Conservation (phyloP, 345 rosid species). For the Turnera subulata region DNA sequence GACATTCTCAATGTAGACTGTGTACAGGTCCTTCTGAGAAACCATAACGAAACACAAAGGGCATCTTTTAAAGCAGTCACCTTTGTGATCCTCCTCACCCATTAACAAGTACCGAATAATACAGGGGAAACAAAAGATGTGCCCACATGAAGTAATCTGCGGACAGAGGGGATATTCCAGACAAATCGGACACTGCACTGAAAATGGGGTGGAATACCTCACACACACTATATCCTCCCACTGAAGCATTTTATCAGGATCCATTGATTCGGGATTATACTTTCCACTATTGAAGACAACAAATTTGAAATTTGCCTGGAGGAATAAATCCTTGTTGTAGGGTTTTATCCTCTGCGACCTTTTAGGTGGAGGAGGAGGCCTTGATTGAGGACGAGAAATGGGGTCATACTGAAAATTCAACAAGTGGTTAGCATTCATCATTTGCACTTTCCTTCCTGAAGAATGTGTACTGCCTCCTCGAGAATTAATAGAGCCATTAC, state of each 20-base stretch:
- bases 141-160: constrained; percentile 96
- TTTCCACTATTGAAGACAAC: constrained; percentile 76
- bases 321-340: constrained; percentile 84
- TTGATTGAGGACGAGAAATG: constrained; percentile 50
- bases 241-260: constrained; percentile 81
- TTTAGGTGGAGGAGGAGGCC: constrained; percentile 53
- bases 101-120: constrained; percentile 68
- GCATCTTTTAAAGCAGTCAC: constrained; percentile 68
- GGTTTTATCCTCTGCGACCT: constrained; percentile 65
- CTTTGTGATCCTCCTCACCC: constrained; percentile 65
- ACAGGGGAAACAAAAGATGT: constrained; percentile 93
- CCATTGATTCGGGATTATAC: constrained; percentile 60
- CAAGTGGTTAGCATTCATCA: constrained; percentile 72
- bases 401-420: constrained; percentile 95
- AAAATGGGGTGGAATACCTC: constrained; percentile 71
- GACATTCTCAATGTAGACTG: constrained; percentile 70
- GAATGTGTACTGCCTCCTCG: constrained; percentile 42
- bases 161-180: constrained; percentile 89
- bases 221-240: constrained; percentile 94
- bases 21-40: constrained; percentile 72
- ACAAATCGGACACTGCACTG: constrained; percentile 93
- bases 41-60: constrained; percentile 92
- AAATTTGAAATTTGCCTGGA: constrained; percentile 94
- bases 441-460: constrained; percentile 67
- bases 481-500: constrained; percentile 30